Conservation (phyloP, 345 rosid species). For the Limnanthes douglasii region DNA sequence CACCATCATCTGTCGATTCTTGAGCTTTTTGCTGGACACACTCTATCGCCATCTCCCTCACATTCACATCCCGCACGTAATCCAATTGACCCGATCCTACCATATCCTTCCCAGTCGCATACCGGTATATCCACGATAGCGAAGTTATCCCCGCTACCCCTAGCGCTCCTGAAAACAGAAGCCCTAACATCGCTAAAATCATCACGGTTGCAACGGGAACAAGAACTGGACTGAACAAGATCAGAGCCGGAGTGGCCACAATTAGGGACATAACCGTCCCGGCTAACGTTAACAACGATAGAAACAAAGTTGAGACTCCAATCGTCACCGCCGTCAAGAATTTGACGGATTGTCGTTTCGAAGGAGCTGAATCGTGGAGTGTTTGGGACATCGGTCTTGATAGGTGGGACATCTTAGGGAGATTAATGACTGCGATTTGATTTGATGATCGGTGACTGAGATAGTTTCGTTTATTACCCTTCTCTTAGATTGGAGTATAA, state of each 20-base stretch:
- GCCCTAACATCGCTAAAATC: slow-evolving; percentile 17
- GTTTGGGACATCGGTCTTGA: slow-evolving; percentile 5
- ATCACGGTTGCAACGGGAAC: slow-evolving; percentile 34
- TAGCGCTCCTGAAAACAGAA: slow-evolving; percentile 37
- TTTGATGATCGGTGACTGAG: too few species aligned
- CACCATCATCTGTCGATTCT: too few species aligned
- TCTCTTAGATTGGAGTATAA: too few species aligned
- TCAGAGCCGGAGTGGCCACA: slow-evolving; percentile 39
- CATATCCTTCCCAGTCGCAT: slow-evolving; percentile 44
- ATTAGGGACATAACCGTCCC: slow-evolving; percentile 40
- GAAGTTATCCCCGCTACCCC: slow-evolving; percentile 39
- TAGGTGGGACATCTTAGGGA: too few species aligned
- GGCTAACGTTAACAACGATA: slow-evolving; percentile 34
- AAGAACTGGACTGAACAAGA: slow-evolving; percentile 45
- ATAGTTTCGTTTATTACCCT: too few species aligned
- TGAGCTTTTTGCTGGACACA: too few species aligned
- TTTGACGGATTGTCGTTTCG: slow-evolving; percentile 23
- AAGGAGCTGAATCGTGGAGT: slow-evolving; percentile 15
- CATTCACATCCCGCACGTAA: slow-evolving; percentile 21
- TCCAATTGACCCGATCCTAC: slow-evolving; percentile 46
- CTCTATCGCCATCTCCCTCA: too few species aligned
- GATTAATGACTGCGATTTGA: too few species aligned
- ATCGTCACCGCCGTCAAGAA: slow-evolving; percentile 32
- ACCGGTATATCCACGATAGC: slow-evolving; percentile 52
- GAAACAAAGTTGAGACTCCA: slow-evolving; percentile 17